A percentile compares a stretch with the other conserved stretches of the same genome.
phyloP scores from a whole-genome alignment of 2,329 filamentous ascomycete genomes.

The Stachybotrys chlorohalonatus region DNA sequence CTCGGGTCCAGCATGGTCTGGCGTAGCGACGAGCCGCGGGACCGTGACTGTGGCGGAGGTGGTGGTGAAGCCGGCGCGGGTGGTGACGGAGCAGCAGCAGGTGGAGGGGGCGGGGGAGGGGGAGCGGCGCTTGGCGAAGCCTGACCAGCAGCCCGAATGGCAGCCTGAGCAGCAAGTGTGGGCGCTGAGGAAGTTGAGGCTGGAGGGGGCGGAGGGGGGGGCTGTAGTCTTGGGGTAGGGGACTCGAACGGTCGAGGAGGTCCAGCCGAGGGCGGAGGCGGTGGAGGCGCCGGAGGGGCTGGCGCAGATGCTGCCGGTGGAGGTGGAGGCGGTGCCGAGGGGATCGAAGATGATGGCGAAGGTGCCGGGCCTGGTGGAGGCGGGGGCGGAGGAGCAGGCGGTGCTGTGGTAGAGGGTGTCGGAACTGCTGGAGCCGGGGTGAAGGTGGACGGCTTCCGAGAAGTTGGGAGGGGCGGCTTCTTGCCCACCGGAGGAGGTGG shows the following conservation, averaged over 20 bases:
- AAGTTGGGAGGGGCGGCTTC: slow-evolving; percentile 52
- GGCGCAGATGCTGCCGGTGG: slow-evolving; percentile 25
- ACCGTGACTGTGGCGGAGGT: slow-evolving; percentile 23
- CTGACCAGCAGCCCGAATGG: slow-evolving; percentile 33
- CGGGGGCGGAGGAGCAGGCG: slow-evolving; percentile 28
- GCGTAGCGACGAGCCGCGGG: slow-evolving; percentile 39
- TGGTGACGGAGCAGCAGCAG: slow-evolving; percentile 15
- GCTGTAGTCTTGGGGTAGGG: slow-evolving; percentile 14
- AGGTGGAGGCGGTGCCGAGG: slow-evolving; percentile 15
- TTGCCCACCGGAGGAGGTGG: slow-evolving; percentile 76
- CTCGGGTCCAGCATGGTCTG: slow-evolving; percentile 64
- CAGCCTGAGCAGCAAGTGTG: slow-evolving; percentile 33
- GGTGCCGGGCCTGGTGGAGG: slow-evolving; percentile 22
- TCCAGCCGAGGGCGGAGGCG: slow-evolving; percentile 20
- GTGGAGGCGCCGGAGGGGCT: slow-evolving; percentile 26
- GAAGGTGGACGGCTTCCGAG: slow-evolving; percentile 45
- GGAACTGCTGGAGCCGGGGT: slow-evolving; percentile 29
- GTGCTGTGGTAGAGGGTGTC: slow-evolving; percentile 30
- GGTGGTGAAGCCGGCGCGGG: slow-evolving; percentile 31
- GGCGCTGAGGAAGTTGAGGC: slow-evolving; percentile 17
- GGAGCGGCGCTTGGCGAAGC: slow-evolving; percentile 27
- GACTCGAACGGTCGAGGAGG: slow-evolving; percentile 22
- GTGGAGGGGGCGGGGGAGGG: slow-evolving; percentile 26
- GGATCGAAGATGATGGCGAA: slow-evolving; percentile 30
- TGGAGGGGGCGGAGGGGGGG: slow-evolving; percentile 13